phyloP scores from a whole-genome alignment of 108 stramenopile species.

The Cyclotella cryptica region DNA sequence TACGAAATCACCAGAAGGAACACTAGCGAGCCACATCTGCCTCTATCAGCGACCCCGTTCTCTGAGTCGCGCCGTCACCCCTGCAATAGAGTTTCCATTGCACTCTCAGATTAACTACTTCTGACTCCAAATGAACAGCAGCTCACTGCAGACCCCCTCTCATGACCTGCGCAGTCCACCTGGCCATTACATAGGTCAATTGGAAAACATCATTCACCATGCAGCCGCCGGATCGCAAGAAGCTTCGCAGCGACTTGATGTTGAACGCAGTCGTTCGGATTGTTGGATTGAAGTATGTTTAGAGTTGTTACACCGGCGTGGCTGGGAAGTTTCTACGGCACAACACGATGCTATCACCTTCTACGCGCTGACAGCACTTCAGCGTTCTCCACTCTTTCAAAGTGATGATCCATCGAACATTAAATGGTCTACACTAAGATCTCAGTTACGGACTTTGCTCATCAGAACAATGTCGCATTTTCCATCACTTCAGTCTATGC shows the following conservation, averaged over 20 bases:
- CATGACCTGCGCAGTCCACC: not conserved
- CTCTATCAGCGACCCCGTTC: too few species aligned
- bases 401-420: constrained; percentile 7
- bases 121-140: not conserved
- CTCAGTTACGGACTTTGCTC: constrained; percentile 29
- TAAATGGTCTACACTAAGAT: constrained; percentile 22
- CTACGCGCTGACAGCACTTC: constrained; percentile 59
- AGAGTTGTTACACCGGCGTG: constrained; percentile 23
- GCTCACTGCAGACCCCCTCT: not conserved
- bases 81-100: too few species aligned
- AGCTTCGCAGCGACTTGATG: constrained; percentile 27
- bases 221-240: constrained; percentile 20
- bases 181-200: constrained; percentile 17
- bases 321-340: constrained; percentile 14
- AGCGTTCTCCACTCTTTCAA: constrained; percentile 25
- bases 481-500: constrained; percentile 20
- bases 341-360: constrained; percentile 40
- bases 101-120: too few species aligned
- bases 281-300: constrained; percentile 22
- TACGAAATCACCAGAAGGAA: too few species aligned
- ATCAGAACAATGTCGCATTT: constrained; percentile 21
- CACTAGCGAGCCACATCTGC: too few species aligned
- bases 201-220: constrained; percentile 20
- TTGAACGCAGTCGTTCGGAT: constrained; percentile 10
- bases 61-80: too few species aligned